Evolutionary conservation across 2,329 filamentous ascomycete species (phyloP).

Genomic region (Exophiala mesophila): DNA sequence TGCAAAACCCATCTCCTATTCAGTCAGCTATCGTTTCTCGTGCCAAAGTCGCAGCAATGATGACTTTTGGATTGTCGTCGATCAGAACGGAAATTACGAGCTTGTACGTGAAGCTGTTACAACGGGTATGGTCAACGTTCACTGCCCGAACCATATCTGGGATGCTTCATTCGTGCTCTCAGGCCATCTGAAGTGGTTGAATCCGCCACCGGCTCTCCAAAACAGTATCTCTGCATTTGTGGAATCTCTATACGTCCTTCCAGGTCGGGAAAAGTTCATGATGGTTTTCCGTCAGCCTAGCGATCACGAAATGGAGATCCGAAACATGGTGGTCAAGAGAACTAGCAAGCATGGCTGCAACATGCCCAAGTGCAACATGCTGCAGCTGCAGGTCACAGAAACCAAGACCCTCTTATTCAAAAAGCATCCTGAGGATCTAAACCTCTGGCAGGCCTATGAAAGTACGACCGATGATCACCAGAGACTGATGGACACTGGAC

Average conservation of each 20-base stretch:
- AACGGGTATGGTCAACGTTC: conserved; percentile 36
- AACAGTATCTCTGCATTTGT: conserved; percentile 31
- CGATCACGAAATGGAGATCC: conserved; percentile 20
- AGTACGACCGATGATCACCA: conserved; percentile 16
- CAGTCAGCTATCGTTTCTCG: conserved; percentile 37
- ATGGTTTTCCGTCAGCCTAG: conserved; percentile 29
- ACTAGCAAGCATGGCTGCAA: conserved; percentile 25
- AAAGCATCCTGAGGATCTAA: conserved; percentile 22
- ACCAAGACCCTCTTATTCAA: conserved; percentile 34
- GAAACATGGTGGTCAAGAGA: conserved; percentile 16
- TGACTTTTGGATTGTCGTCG: conserved; percentile 32
- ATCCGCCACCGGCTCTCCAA: conserved; percentile 26
- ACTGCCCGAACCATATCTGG: conserved; percentile 37
- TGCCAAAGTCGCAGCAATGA: conserved; percentile 32
- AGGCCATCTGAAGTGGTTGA: conserved; percentile 27
- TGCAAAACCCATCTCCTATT: conserved; percentile 5
- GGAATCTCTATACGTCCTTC: conserved; percentile 33
- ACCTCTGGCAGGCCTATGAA: conserved; percentile 30
- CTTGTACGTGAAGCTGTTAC: conserved; percentile 27
- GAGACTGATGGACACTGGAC: conserved; percentile 32
- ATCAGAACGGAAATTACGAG: conserved; percentile 30
- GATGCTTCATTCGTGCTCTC: conserved; percentile 34
- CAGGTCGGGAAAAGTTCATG: conserved; percentile 26
- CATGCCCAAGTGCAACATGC: conserved; percentile 22
- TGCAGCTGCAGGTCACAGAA: conserved; percentile 34